phyloP scores from a whole-genome alignment of 225 moss, liverwort and hornwort genomes.

The Polytrichum formosum region DNA sequence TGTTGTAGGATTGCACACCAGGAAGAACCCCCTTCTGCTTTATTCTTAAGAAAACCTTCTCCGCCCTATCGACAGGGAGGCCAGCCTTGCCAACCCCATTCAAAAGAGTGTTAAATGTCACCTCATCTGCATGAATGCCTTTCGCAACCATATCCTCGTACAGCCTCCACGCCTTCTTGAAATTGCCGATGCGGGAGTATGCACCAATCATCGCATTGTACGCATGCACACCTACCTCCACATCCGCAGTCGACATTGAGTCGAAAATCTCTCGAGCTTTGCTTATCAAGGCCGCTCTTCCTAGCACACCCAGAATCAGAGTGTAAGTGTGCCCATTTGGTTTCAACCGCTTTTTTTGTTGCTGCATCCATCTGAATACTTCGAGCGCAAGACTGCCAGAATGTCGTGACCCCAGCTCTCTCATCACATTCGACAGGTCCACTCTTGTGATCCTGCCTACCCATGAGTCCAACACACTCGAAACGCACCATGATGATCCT shows the following conservation, averaged over 20 bases:
- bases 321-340: conserved; percentile 70
- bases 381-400: conserved; percentile 55
- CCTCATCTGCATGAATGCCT: conserved; percentile 71
- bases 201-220: conserved; percentile 89
- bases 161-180: conserved; percentile 73
- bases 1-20: conserved; percentile 74
- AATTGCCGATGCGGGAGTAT: conserved; percentile 63
- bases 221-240: conserved; percentile 50
- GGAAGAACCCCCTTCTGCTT: conserved; percentile 60
- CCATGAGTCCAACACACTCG: conserved; percentile 80
- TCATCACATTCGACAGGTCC: conserved; percentile 68
- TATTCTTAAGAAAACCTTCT: conserved; percentile 62
- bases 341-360: conserved; percentile 76
- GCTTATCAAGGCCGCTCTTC: conserved; percentile 62
- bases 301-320: conserved; percentile 74
- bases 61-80: conserved; percentile 56
- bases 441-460: conserved; percentile 82
- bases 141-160: conserved; percentile 62
- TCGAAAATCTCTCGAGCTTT: conserved; percentile 76
- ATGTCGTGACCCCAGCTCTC: conserved; percentile 56
- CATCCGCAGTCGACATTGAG: conserved; percentile 26
- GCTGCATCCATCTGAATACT: conserved; percentile 83
- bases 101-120: conserved; percentile 80
- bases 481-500: conserved; percentile 45
- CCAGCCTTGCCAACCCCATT: conserved; percentile 61